Evolutionary conservation across 352 stramenopile species (phyloP), one percentile per base, ranked within the genome.

Genomic region (Globisporangium middletonii): DNA sequence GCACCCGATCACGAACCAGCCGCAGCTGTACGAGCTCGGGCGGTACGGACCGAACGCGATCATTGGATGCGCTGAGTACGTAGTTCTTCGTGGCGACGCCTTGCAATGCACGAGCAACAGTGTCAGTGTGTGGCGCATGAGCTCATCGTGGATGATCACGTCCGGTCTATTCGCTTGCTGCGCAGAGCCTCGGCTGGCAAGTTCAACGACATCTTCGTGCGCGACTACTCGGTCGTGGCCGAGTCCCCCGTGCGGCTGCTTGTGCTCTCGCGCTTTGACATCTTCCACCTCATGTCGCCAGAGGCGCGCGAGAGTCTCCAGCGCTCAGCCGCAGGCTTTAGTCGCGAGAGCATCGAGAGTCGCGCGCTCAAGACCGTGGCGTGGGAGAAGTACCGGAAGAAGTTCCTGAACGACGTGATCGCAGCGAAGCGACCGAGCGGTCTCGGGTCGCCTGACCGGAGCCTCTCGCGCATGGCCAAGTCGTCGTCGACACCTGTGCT

Each of bases 181-280:
- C 19, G 8, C 47, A 93, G 83, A 60, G 79, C 83, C 3, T 92
- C 81, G 13, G 74, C 80, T n/a, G 81, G 81, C 8, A 87, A 72
- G 55, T 93, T 92, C 47, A 91, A 88, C 50, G 83, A 93, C 55
- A 91, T 93, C 48, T 83, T 75, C 33, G 68, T 86, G 13, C 79
- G 83, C 9, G 74, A 88, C 33, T 89, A 88, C 65, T 86, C 83
- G n/a, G 83, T 93, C 28, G 65, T 78, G 28, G 83, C 83, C 0
- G 71, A 88, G 55, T 89, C 78, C 0, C 83, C 81, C 0, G 83
- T 93, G 50, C 88, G 88, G 44, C 62, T 91, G 41, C 78, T 93
- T 15, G 72, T 93, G 23, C 66, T 93, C n/a, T 93, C 83, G 26
- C 73, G 83, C 27, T 93, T 91, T 53, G 79, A 93, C 44, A 89